Conservation (phyloP, 2,329 filamentous ascomycete genomes). For the Thielaviopsis euricoi region DNA sequence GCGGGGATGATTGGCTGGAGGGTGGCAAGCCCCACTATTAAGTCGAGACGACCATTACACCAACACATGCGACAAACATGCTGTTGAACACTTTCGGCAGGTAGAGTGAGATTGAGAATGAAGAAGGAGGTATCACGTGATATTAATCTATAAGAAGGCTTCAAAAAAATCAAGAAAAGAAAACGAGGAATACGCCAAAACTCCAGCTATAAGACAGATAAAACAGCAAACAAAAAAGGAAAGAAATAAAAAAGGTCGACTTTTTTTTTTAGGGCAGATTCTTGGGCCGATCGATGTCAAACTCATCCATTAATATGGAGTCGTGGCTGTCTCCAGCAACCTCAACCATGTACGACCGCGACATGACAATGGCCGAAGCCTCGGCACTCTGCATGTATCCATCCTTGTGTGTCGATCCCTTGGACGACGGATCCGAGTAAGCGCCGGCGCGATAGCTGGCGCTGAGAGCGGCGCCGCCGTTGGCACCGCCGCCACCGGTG, state of each 20-base stretch:
- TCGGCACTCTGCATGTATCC: background rate
- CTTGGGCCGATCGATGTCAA: background rate
- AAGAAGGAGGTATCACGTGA: no score
- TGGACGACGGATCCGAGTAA: background rate
- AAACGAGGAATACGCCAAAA: no score
- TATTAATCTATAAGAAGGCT: no score
- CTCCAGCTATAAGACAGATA: background rate
- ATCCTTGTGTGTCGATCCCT: background rate
- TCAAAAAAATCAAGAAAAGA: no score
- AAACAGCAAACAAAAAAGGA: background rate
- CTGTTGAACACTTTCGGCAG: no score
- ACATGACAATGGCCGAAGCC: constrained; percentile 5
- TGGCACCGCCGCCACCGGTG: background rate
- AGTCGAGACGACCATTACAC: background rate
- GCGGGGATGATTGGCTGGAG: background rate
- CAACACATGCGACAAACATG: no score
- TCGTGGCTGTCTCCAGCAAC: background rate
- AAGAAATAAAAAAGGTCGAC: background rate
- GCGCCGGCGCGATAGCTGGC: background rate
- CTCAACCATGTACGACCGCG: constrained; percentile 4
- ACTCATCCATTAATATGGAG: background rate
- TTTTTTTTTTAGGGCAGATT: background rate
- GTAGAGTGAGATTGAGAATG: no score
- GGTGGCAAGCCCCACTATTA: background rate
- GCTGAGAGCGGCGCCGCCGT: background rate